Percentiles rank a stretch among this genome's conserved stretches.
Evolutionary conservation across 2,329 filamentous ascomycete genomes (phyloP).

Genomic region (Emergomyces pasteurianus): DNA sequence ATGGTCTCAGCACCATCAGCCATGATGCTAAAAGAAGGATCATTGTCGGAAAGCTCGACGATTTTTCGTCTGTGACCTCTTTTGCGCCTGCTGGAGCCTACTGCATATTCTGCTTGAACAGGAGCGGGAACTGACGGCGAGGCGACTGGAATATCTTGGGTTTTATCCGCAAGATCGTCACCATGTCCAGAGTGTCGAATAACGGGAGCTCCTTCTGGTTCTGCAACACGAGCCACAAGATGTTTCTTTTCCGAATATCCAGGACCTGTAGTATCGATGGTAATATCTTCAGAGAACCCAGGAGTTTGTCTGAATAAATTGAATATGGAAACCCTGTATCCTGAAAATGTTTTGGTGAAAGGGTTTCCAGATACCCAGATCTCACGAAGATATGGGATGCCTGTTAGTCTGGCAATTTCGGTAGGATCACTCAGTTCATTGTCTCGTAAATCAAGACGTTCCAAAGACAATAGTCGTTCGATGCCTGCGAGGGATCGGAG

Average conservation of each 20-base stretch:
- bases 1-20: not conserved
- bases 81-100: constrained; percentile 29
- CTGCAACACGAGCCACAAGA: constrained; percentile 67
- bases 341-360: constrained; percentile 74
- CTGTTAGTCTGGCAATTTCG: constrained; percentile 78
- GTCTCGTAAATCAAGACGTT: constrained; percentile 81
- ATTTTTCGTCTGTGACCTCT: constrained; percentile 46
- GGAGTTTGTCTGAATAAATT: constrained; percentile 86
- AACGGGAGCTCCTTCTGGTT: constrained; percentile 64
- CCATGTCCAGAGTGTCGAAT: constrained; percentile 58
- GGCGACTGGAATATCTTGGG: constrained; percentile 5
- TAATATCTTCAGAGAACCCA: constrained; percentile 79
- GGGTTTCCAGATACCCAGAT: constrained; percentile 89
- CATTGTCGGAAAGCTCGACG: constrained; percentile 43
- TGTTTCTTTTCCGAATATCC: constrained; percentile 76
- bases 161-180: constrained; percentile 27
- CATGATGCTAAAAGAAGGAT: constrained; percentile 10
- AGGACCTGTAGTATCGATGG: constrained; percentile 74
- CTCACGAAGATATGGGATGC: constrained; percentile 81
- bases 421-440: constrained; percentile 84
- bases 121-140: constrained; percentile 8
- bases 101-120: constrained; percentile 16
- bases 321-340: constrained; percentile 84
- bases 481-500: constrained; percentile 79
- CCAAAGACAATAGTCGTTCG: constrained; percentile 75